Conservation (phyloP, 306 rosid species). For the Erythrophleum fordii region DNA sequence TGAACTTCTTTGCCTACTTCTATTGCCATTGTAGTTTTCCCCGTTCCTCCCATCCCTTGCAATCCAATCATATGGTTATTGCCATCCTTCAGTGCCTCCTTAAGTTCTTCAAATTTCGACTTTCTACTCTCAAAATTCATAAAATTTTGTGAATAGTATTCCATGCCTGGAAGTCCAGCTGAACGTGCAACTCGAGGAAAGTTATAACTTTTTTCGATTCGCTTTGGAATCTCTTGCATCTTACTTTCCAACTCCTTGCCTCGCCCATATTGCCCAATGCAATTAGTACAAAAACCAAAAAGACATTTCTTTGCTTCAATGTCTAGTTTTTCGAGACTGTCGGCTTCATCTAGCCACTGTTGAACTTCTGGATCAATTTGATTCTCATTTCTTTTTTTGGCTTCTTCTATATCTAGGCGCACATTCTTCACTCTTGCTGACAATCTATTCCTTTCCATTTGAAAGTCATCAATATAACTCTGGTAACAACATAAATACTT, state of each 20-base stretch:
- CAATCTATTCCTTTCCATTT: neutral
- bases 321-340: neutral
- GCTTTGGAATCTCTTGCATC: neutral
- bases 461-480: neutral
- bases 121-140: neutral
- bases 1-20: neutral
- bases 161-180: neutral
- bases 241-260: neutral
- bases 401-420: neutral
- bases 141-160: neutral
- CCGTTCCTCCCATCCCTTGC: neutral
- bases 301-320: neutral
- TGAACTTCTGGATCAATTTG: neutral
- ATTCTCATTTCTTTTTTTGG: neutral
- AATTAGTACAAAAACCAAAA: neutral
- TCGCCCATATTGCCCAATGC: neutral
- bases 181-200: neutral
- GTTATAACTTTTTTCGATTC: neutral
- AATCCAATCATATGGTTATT: neutral
- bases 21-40: neutral
- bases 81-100: neutral
- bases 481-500: neutral
- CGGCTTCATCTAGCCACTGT: neutral
- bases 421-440: neutral
- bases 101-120: neutral